Evolutionary conservation across 1,139 yeast species (phyloP).

Genomic region (Meyerozyma sp.): DNA sequence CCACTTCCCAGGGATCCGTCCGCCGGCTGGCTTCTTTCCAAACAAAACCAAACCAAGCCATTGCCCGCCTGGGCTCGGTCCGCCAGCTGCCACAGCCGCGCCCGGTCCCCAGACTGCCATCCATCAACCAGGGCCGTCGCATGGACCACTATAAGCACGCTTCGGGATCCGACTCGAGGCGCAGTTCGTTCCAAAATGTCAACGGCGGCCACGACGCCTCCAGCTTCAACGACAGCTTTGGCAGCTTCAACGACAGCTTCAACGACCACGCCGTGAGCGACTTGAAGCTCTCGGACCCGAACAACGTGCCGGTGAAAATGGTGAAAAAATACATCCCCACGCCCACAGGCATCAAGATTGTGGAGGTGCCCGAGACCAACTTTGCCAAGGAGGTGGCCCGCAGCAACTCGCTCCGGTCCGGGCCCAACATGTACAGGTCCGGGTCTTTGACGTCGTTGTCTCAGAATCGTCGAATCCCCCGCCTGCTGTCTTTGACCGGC

Average conservation of each 20-base stretch:
- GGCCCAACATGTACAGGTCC: constrained; percentile 21
- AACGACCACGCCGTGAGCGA: constrained; percentile 4
- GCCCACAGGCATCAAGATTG: constrained; percentile 42
- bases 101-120: not conserved
- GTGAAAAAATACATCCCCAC: constrained; percentile 46
- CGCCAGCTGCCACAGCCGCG: not conserved
- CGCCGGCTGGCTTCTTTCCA: constrained; percentile 1
- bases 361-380: constrained; percentile 41
- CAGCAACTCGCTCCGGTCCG: constrained; percentile 36
- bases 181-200: not conserved
- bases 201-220: constrained; percentile 4
- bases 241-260: constrained; percentile 9
- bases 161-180: not conserved
- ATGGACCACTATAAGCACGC: not conserved
- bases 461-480: not conserved
- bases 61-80: not conserved
- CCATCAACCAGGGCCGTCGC: not conserved
- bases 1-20: not conserved
- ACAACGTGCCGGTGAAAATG: constrained; percentile 23
- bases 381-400: constrained; percentile 36
- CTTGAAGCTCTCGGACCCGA: not conserved
- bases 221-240: constrained; percentile 3
- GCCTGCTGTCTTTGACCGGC: not conserved
- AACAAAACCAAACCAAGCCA: not conserved
- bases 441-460: constrained; percentile 12